Evolutionary conservation across 2,329 filamentous ascomycete species (phyloP).

Genomic region (Juglanconis sp.): DNA sequence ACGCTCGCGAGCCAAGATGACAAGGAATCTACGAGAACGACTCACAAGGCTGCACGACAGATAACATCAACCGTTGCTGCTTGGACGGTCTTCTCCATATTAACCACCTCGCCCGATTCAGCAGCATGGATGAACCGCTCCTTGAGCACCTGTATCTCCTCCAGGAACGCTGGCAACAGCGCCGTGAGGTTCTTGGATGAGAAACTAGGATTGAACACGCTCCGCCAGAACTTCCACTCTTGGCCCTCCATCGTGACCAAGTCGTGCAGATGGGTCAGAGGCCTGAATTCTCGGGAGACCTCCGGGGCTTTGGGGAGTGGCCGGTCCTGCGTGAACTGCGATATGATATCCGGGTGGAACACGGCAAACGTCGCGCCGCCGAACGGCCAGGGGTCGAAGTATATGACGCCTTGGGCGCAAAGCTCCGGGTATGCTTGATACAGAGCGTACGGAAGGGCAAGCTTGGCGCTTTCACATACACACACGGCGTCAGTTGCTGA

Average conservation of each 20-base stretch:
- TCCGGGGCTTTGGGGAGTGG: constrained; percentile 1
- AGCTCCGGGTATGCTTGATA: constrained; percentile 28
- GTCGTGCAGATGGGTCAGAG: constrained; percentile 1
- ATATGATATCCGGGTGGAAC: constrained; percentile 33
- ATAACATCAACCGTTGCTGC: constrained; percentile 22
- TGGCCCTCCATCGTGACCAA: constrained; percentile 7
- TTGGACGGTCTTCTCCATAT: constrained; percentile 8
- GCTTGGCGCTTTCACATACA: not conserved
- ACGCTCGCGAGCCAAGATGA: too few relatives aligned
- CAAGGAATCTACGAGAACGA: not conserved
- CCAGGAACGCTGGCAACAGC: constrained; percentile 26
- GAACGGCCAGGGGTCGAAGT: constrained; percentile 38
- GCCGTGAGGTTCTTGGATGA: constrained; percentile 33
- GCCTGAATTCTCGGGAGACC: not conserved
- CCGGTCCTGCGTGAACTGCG: constrained; percentile 35
- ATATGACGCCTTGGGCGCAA: constrained; percentile 26
- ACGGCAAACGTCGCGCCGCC: constrained; percentile 32
- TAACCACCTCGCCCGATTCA: not conserved
- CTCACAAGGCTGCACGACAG: constrained; percentile 28
- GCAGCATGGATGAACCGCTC: constrained; percentile 2
- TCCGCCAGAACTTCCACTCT: constrained; percentile 14
- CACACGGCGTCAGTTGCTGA: not conserved
- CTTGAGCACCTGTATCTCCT: constrained; percentile 16
- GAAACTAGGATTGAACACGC: constrained; percentile 11
- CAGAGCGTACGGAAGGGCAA: not conserved